Evolutionary conservation across 345 rosid genomes (phyloP), one percentile per base, ranked within the genome.

Genomic region (Acer yangbiense): DNA sequence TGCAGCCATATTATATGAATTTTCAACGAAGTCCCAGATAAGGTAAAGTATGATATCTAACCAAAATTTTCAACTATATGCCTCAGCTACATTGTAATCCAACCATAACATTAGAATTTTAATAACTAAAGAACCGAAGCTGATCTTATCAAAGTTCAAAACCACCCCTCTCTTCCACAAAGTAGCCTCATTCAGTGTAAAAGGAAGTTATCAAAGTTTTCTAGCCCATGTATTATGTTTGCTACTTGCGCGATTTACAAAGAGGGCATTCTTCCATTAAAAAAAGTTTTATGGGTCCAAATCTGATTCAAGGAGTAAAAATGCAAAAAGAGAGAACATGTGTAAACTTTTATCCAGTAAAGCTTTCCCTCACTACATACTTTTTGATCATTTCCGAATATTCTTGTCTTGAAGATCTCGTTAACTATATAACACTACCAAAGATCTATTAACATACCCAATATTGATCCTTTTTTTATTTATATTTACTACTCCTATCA

Each of bases 1-100:
- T 20, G 62, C 6, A 43, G 52, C 9, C 35, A 50, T 68, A 55
- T 74, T 65, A 62, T 17, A 61, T 14, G 10, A 69, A 79, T 58
- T 58, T 52, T 71, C 55, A 65, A 41, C 46, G 29, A 58, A 46
- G 70, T 10, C 14, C n/a, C 29, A 6, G 1, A 18, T 9, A 27
- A 48, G 44, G 16, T 46, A 16, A 44, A 21, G 10, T 21, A 62
- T 13, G 16, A 62, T 13, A 68, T 44, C 72, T 1, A n/a, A 21
- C 17, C 17, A 46, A 20, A 68, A 43, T 46, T 68, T 68, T 20
- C 27, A 68, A 12, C 9, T 23, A 44, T 4, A 68, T 43, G 55
- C 14, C 71, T 68, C 21, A 11, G 29, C 35, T 21, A 68, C 17
- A 43, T 12, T 44, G 16, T 4, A 46, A 68, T 43, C 23, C 23